Evolutionary conservation across 2,329 filamentous ascomycete species (phyloP).

Genomic region (Sporothrix pseudoabietina): DNA sequence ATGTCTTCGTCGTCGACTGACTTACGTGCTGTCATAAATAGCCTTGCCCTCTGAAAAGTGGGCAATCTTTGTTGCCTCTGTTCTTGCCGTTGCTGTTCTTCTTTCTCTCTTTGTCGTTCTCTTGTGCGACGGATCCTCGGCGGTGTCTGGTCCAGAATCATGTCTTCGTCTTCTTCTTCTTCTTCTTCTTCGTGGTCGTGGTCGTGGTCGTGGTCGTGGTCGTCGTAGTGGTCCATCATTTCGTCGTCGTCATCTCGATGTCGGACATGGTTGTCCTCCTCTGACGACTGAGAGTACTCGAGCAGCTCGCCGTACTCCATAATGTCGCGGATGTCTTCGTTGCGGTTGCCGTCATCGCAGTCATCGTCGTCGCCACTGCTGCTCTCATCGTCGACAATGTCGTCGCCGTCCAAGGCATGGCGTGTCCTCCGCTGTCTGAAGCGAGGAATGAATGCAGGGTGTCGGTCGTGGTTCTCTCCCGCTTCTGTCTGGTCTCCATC

Average conservation of each 20-base stretch:
- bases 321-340: conserved; percentile 29
- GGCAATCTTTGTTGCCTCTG: conserved; percentile 9
- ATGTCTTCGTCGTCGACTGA: not conserved
- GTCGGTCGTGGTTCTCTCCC: not conserved
- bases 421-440: not conserved
- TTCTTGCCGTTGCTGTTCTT: not conserved
- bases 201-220: conserved; percentile 1
- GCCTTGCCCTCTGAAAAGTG: conserved; percentile 10
- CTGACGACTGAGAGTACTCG: conserved; percentile 7
- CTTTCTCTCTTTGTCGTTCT: not conserved
- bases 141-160: conserved; percentile 25
- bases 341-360: not conserved
- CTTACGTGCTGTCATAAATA: conserved; percentile 24
- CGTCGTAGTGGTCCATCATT: not conserved
- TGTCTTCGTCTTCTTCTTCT: conserved; percentile 4
- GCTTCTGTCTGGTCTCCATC: not conserved
- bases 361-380: not conserved
- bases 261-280: not conserved
- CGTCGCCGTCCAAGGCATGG: not conserved
- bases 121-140: not conserved
- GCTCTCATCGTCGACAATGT: conserved; percentile 18
- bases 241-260: not conserved
- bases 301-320: conserved; percentile 26
- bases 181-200: conserved; percentile 9
- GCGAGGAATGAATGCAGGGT: not conserved